Conservation (phyloP, 768 basidiomycete genomes). For the Lactarius evosmus region DNA sequence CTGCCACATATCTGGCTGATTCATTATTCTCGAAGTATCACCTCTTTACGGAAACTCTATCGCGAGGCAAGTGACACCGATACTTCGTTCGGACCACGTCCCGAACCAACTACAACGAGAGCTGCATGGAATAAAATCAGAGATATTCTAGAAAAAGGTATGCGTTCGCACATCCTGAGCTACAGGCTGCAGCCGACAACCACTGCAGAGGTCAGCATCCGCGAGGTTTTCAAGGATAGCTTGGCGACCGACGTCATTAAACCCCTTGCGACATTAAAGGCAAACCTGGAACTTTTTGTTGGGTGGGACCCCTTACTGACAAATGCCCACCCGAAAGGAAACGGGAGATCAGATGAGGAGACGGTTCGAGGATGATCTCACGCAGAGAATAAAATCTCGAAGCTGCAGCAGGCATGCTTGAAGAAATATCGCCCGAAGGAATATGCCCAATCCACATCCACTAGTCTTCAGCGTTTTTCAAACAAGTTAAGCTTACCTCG, state of each 20-base stretch:
- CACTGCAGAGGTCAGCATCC: conserved; percentile 71
- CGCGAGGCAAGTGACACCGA: conserved; percentile 69
- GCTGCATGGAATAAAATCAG: conserved; percentile 82
- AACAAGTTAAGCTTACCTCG: neutral
- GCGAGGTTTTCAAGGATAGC: conserved; percentile 72
- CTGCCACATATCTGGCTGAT: neutral
- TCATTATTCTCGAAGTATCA: conserved; percentile 48
- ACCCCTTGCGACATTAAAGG: conserved; percentile 66
- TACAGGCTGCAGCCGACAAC: neutral
- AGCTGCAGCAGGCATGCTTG: conserved; percentile 71
- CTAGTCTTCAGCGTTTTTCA: conserved; percentile 37
- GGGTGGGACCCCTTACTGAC: neutral
- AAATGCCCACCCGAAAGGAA: conserved; percentile 47
- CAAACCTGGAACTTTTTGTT: conserved; percentile 30
- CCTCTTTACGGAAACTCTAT: conserved; percentile 69
- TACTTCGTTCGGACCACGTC: conserved; percentile 65
- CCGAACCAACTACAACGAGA: conserved; percentile 59
- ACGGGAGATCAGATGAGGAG: conserved; percentile 86
- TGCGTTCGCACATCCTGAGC: conserved; percentile 1
- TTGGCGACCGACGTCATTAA: conserved; percentile 68
- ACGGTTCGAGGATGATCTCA: conserved; percentile 85
- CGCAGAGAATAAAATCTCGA: conserved; percentile 73
- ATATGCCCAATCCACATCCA: too few species aligned
- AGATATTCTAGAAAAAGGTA: conserved; percentile 82
- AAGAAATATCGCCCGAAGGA: conserved; percentile 74